Conservation (phyloP, 768 basidiomycete genomes). For the Pleurotus djamor region DNA sequence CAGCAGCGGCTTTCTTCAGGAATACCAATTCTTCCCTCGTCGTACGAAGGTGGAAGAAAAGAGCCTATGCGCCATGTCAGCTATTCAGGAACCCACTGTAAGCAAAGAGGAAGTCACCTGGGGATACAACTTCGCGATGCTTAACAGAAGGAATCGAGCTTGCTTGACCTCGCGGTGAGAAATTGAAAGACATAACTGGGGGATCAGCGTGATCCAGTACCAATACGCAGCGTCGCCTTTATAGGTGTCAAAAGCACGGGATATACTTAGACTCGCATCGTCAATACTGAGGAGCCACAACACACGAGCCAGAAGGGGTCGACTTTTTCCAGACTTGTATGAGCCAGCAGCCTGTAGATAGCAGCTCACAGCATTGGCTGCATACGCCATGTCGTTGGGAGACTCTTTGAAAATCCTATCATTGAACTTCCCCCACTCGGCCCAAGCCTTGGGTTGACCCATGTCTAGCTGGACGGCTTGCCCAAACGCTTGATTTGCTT, state of each 20-base stretch:
- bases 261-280: slow-evolving; percentile 67
- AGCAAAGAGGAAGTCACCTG: slow-evolving; percentile 51
- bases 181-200: slow-evolving; percentile 88
- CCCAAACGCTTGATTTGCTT: slow-evolving; percentile 89
- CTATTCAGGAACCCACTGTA: background rate
- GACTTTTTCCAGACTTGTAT: slow-evolving; percentile 91
- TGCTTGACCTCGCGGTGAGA: slow-evolving; percentile 92
- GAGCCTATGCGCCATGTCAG: slow-evolving; percentile 50
- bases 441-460: slow-evolving; percentile 95
- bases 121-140: slow-evolving; percentile 88
- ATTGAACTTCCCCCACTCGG: slow-evolving; percentile 95
- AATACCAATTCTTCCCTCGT: slow-evolving; percentile 66
- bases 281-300: slow-evolving; percentile 97
- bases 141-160: slow-evolving; percentile 84
- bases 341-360: slow-evolving; percentile 96
- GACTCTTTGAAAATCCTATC: slow-evolving; percentile 92
- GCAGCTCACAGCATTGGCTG: slow-evolving; percentile 92
- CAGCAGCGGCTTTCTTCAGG: slow-evolving; percentile 31
- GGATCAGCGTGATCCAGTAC: slow-evolving; percentile 99
- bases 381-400: slow-evolving; percentile 69
- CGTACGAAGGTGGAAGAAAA: slow-evolving; percentile 94
- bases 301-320: slow-evolving; percentile 87
- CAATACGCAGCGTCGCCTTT: slow-evolving; percentile 96
- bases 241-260: slow-evolving; percentile 88
- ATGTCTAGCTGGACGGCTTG: slow-evolving; percentile 97